phyloP scores from a whole-genome alignment of 805 yeast species.

The Starmerella vitae region DNA sequence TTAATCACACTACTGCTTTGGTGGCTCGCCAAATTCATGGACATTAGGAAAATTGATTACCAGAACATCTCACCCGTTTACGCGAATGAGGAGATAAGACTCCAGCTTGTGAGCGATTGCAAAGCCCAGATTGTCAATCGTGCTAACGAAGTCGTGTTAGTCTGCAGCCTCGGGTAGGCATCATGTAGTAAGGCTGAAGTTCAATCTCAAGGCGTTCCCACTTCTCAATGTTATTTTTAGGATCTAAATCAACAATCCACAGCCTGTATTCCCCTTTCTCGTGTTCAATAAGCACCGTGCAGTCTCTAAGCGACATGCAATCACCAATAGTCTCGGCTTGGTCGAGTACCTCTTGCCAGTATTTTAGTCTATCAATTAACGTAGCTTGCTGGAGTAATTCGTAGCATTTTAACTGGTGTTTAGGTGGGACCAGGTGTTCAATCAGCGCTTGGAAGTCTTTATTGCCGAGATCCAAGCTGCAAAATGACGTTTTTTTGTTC shows the following conservation, averaged over 20 bases:
- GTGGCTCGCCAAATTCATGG: slow-evolving; percentile 30
- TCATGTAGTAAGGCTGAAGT: slow-evolving; percentile 11
- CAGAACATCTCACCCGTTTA: slow-evolving; percentile 40
- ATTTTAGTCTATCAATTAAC: slow-evolving; percentile 23
- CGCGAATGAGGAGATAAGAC: slow-evolving; percentile 26
- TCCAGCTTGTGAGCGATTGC: background rate
- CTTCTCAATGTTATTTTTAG: slow-evolving; percentile 32
- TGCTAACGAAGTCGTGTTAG: background rate
- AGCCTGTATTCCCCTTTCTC: slow-evolving; percentile 27
- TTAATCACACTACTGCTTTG: slow-evolving; percentile 46
- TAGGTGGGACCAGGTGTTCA: background rate
- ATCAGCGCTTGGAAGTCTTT: slow-evolving; percentile 7
- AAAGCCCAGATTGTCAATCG: background rate
- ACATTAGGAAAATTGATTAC: slow-evolving; percentile 32
- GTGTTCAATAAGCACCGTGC: slow-evolving; percentile 37
- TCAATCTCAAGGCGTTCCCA: slow-evolving; percentile 36
- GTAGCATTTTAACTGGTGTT: slow-evolving; percentile 8
- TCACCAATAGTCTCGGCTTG: background rate
- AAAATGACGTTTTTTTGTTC: slow-evolving; percentile 28
- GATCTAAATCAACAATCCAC: slow-evolving; percentile 40
- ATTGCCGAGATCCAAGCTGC: slow-evolving; percentile 36
- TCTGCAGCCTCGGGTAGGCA: background rate
- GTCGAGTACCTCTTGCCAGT: slow-evolving; percentile 19
- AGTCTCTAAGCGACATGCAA: slow-evolving; percentile 43
- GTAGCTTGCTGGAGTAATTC: slow-evolving; percentile 13